phyloP scores from a whole-genome alignment of 1,284 basidiomycete species.

The Tilletiaria anomala region DNA sequence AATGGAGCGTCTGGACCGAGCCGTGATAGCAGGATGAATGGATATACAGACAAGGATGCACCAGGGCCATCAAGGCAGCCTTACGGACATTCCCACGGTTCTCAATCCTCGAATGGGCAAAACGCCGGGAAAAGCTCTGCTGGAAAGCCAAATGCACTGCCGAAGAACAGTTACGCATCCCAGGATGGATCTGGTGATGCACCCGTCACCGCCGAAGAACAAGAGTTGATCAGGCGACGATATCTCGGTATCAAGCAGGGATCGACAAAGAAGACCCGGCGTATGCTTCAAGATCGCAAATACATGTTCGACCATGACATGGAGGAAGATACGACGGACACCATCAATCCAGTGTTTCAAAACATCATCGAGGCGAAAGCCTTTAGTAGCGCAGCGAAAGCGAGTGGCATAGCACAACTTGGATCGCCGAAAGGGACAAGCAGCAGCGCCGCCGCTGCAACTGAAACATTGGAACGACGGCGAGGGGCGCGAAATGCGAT shows the following conservation, averaged over 20 bases:
- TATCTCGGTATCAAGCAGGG: background rate
- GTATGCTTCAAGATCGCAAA: slow-evolving; percentile 51
- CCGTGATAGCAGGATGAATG: background rate
- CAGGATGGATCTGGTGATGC: background rate
- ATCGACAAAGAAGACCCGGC: background rate
- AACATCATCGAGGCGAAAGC: slow-evolving; percentile 3
- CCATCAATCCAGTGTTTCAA: slow-evolving; percentile 12
- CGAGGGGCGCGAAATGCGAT: slow-evolving; percentile 62
- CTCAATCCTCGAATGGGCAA: too few species aligned
- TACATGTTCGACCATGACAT: slow-evolving; percentile 91
- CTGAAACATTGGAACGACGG: slow-evolving; percentile 39
- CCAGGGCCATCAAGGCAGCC: too few species aligned
- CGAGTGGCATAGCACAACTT: too few species aligned
- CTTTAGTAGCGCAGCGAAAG: slow-evolving; percentile 9
- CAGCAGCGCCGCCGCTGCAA: background rate
- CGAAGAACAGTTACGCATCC: too few species aligned
- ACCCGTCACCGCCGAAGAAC: slow-evolving; percentile 8
- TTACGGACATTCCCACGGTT: too few species aligned
- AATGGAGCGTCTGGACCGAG: slow-evolving; percentile 1
- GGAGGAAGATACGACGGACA: slow-evolving; percentile 29
- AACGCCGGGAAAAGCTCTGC: too few species aligned
- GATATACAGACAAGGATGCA: too few species aligned
- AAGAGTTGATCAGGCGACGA: background rate
- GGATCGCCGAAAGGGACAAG: slow-evolving; percentile 11
- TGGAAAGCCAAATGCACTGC: too few species aligned